Conservation (phyloP, 495 filamentous ascomycete species). For the Hamigera avellanea region DNA sequence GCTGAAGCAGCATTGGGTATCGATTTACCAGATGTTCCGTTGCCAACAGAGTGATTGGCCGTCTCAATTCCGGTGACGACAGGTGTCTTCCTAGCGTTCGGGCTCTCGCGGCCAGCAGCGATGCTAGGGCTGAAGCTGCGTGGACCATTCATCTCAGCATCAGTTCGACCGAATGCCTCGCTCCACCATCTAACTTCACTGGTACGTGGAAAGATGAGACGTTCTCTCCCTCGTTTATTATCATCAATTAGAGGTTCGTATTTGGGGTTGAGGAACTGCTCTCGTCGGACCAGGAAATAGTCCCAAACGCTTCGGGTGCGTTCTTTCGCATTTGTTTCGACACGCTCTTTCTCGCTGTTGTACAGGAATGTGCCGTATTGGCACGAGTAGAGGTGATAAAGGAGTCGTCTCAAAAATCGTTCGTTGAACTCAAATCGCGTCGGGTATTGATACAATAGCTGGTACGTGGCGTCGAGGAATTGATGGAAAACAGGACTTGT, state of each 20-base stretch:
- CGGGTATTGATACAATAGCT: constrained; percentile 77
- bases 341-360: constrained; percentile 85
- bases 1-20: constrained; percentile 15
- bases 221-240: constrained; percentile 60
- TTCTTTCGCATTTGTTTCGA: constrained; percentile 57
- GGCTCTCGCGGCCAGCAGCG: constrained; percentile 8
- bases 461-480: constrained; percentile 91
- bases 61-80: constrained; percentile 40
- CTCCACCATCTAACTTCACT: constrained; percentile 79
- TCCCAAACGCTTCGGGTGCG: constrained; percentile 88
- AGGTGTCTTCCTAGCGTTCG: constrained; percentile 11
- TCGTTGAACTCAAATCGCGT: constrained; percentile 96
- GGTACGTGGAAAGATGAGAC: constrained; percentile 67
- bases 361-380: constrained; percentile 96
- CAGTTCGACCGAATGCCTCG: constrained; percentile 72
- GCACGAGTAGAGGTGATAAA: constrained; percentile 92
- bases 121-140: constrained; percentile 10
- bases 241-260: constrained; percentile 76
- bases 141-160: constrained; percentile 85
- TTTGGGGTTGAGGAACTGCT: constrained; percentile 68
- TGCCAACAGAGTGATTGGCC: constrained; percentile 21
- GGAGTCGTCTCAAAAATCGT: constrained; percentile 75
- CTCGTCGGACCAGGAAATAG: constrained; percentile 72
- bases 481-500: constrained; percentile 97
- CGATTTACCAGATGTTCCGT: constrained; percentile 12